phyloP scores from a whole-genome alignment of 225 moss, liverwort and hornwort genomes.

The Physcomitrellopsis africana region DNA sequence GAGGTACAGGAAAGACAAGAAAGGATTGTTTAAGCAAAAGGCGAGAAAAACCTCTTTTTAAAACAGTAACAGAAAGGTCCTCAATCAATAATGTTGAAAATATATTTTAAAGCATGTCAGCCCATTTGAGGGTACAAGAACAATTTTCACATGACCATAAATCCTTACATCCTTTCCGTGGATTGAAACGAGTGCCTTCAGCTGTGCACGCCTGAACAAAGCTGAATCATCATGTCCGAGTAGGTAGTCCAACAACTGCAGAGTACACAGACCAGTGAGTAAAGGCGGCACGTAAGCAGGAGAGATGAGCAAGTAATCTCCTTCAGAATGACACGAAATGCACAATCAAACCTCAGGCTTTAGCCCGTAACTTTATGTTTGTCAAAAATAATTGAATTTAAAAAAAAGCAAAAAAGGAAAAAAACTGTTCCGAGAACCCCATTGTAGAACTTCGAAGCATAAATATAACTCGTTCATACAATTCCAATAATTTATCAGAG shows the following conservation, averaged over 20 bases:
- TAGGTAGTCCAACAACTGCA: constrained; percentile 77
- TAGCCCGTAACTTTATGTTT: too few relatives aligned
- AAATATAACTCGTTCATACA: neutral
- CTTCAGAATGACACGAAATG: constrained; percentile 8
- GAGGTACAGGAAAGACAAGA: constrained; percentile 19
- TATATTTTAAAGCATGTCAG: neutral
- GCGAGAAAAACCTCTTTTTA: neutral
- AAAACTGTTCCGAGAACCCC: neutral
- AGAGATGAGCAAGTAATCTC: constrained; percentile 15
- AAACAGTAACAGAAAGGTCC: neutral
- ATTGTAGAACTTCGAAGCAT: constrained; percentile 18
- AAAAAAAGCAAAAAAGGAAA: too few relatives aligned
- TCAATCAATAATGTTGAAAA: neutral
- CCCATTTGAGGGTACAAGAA: neutral
- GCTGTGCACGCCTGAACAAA: constrained; percentile 93
- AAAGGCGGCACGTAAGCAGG: neutral
- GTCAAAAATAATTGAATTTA: too few relatives aligned
- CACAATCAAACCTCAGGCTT: neutral
- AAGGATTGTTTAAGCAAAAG: neutral
- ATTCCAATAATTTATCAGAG: neutral
- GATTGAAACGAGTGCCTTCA: constrained; percentile 97
- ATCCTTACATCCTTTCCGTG: constrained; percentile 82
- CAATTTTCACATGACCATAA: neutral
- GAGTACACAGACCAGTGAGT: constrained; percentile 11
- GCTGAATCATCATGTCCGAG: constrained; percentile 94